Evolutionary conservation across 352 stramenopile genomes (phyloP).

Genomic region (Elongisporangium undulatum): DNA sequence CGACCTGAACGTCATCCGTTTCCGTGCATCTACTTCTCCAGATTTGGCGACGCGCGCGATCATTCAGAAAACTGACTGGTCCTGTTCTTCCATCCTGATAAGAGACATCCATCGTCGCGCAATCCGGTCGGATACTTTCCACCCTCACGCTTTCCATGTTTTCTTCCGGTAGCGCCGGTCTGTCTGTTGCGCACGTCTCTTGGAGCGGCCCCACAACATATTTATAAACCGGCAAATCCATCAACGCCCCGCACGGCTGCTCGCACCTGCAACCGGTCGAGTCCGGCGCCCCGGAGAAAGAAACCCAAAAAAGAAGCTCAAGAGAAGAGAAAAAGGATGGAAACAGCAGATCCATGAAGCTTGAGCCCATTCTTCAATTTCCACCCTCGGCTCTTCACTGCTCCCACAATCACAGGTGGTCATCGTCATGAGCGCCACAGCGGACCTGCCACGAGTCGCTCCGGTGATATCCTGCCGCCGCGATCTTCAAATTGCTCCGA

Average conservation of each 20-base stretch:
- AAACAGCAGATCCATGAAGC: constrained; percentile 4
- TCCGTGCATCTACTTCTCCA: background rate
- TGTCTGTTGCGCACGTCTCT: background rate
- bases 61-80: background rate
- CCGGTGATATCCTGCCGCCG: constrained; percentile 6
- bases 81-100: background rate
- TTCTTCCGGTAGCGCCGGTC: background rate
- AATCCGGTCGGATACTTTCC: background rate
- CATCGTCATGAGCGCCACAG: constrained; percentile 1
- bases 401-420: background rate
- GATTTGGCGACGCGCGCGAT: background rate
- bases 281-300: background rate
- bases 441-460: background rate
- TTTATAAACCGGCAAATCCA: background rate
- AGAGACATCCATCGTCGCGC: background rate
- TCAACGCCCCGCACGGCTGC: background rate
- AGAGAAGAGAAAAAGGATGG: background rate
- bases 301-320: constrained; percentile 3
- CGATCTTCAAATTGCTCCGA: constrained; percentile 7
- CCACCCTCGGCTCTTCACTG: background rate
- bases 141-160: background rate
- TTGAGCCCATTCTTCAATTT: background rate
- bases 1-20: background rate
- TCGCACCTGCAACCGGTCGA: background rate
- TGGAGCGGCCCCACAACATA: background rate